These are phyloP conservation scores for Mortierella sp. DNA, from an alignment of 371 early-diverging fungal species.

Conservation along the genomic window DNA sequence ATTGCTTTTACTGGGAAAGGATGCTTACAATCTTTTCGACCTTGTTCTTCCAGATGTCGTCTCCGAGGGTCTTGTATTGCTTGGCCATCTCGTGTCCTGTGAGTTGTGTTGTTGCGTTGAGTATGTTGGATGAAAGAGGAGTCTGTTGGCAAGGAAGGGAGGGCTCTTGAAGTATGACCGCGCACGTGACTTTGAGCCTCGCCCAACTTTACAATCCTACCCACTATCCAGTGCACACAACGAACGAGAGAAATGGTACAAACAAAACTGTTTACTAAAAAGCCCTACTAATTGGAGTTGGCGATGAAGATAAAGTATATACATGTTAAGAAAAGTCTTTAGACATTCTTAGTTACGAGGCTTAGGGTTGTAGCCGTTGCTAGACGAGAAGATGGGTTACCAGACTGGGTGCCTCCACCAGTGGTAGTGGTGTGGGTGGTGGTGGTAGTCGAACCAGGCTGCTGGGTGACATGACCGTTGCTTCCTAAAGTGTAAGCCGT, in stretches of 20 bases:
- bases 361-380: conserved; percentile 22
- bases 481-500: background rate
- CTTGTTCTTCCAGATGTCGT: conserved; percentile 95
- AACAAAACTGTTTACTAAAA: too few relatives aligned
- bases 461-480: background rate
- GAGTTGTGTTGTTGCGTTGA: background rate
- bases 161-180: background rate
- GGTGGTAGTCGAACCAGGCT: background rate
- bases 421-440: background rate
- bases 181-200: too few relatives aligned
- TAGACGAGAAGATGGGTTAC: background rate
- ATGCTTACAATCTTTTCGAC: conserved; percentile 92
- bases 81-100: conserved; percentile 61
- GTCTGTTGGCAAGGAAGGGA: background rate
- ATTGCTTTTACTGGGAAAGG: background rate
- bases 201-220: too few relatives aligned
- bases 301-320: background rate
- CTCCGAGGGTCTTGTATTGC: conserved; percentile 86
- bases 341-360: conserved; percentile 4
- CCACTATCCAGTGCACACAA: too few relatives aligned
- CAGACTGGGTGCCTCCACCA: background rate
- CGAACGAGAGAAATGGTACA: background rate
- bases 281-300: background rate
- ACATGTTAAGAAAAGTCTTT: background rate
- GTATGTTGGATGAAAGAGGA: background rate